phyloP scores from a whole-genome alignment of 495 filamentous ascomycete species.

The Mycothermus thermophilus region DNA sequence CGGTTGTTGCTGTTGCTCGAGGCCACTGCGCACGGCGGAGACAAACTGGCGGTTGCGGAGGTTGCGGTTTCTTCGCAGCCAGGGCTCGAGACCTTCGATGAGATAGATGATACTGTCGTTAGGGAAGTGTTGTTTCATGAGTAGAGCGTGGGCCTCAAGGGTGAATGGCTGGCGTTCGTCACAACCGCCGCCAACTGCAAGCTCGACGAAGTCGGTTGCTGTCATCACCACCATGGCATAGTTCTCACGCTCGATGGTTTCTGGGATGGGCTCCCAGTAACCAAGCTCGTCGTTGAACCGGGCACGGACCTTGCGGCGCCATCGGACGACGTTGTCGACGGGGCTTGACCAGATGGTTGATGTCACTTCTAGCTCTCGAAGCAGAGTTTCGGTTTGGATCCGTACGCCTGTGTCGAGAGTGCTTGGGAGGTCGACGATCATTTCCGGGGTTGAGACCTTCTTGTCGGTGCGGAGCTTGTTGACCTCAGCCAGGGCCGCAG shows the following conservation, averaged over 20 bases:
- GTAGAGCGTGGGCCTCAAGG: constrained; percentile 46
- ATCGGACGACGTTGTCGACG: constrained; percentile 51
- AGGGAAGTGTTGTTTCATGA: constrained; percentile 41
- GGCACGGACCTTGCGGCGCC: constrained; percentile 56
- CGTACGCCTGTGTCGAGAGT: constrained; percentile 43
- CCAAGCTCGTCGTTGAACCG: constrained; percentile 47
- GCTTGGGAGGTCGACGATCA: constrained; percentile 66
- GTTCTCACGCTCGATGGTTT: constrained; percentile 44
- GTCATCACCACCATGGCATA: constrained; percentile 54
- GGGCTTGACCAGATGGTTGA: constrained; percentile 32
- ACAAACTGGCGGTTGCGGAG: constrained; percentile 52
- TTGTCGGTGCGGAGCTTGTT: constrained; percentile 67
- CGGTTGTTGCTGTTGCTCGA: constrained; percentile 10
- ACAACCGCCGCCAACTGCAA: constrained; percentile 33
- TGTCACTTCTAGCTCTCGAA: constrained; percentile 26
- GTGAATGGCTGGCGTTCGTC: constrained; percentile 2
- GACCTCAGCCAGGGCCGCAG: constrained; percentile 54
- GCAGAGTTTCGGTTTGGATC: constrained; percentile 41
- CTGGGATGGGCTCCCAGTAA: constrained; percentile 52
- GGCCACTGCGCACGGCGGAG: constrained; percentile 48
- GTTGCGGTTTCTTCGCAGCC: constrained; percentile 58
- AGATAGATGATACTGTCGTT: constrained; percentile 52
- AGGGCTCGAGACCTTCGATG: constrained; percentile 54
- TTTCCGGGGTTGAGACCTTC: constrained; percentile 62
- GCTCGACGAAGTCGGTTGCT: constrained; percentile 55